A percentile compares a stretch with the other conserved stretches of the same genome.
These are phyloP conservation scores for Fusarium sp. DNA, from an alignment of 2,329 filamentous ascomycete species.

Conservation along the genomic window DNA sequence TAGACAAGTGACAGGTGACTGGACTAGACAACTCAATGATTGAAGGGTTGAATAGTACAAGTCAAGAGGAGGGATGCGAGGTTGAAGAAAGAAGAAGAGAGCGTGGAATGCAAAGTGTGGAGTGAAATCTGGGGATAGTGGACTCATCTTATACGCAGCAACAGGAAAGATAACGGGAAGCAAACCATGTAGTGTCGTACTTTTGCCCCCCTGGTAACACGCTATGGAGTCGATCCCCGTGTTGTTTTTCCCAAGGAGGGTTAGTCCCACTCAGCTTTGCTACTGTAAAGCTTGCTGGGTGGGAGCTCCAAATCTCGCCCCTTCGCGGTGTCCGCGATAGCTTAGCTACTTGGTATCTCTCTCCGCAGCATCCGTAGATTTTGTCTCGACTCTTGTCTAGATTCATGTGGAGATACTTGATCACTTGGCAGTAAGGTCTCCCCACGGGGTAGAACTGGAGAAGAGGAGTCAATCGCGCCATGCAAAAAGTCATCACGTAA, in stretches of 20 bases:
- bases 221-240: constrained; percentile 22
- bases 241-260: constrained; percentile 13
- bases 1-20: neutral
- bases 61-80: neutral
- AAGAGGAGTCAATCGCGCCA: neutral
- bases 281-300: no score
- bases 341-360: neutral
- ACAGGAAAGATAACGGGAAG: no score
- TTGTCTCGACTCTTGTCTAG: constrained; percentile 4
- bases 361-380: neutral
- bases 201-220: constrained; percentile 17
- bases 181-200: no score
- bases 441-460: constrained; percentile 6
- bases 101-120: constrained; percentile 16
- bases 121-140: constrained; percentile 30
- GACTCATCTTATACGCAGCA: constrained; percentile 33
- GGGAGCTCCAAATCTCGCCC: neutral
- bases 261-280: neutral
- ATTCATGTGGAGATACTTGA: neutral
- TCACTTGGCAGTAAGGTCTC: neutral
- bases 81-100: neutral
- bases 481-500: constrained; percentile 26
- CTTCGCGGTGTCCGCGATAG: constrained; percentile 15
- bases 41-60: constrained; percentile 15
- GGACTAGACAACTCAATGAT: constrained; percentile 23